Evolutionary conservation across 2,329 filamentous ascomycete genomes (phyloP).

Genomic region (Calonectria pseudoturangicola): DNA sequence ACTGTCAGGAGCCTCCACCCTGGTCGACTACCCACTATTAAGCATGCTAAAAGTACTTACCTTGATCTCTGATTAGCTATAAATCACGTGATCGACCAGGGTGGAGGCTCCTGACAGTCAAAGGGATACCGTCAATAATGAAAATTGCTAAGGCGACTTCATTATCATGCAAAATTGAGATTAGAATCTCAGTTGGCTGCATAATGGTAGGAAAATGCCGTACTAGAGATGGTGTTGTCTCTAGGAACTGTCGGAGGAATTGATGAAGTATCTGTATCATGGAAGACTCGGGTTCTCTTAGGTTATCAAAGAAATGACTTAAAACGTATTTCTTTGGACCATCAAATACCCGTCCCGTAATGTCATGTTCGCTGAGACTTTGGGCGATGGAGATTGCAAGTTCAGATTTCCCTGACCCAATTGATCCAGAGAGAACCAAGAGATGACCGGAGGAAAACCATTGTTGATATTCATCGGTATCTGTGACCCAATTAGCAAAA

Average conservation of each 20-base stretch:
- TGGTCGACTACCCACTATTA: no score
- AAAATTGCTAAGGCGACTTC: not conserved
- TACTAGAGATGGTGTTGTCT: not conserved
- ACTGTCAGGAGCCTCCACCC: no score
- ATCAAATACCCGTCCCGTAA: not conserved
- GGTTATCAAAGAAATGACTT: not conserved
- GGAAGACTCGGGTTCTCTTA: not conserved
- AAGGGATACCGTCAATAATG: not conserved
- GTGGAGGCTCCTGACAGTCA: no score
- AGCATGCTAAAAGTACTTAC: no score
- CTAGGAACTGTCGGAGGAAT: not conserved
- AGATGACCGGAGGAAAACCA: not conserved
- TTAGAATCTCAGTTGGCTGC: not conserved
- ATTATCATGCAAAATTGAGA: not conserved
- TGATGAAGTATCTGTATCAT: not conserved
- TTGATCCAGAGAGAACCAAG: not conserved
- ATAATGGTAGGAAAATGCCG: not conserved
- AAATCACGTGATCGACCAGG: no score
- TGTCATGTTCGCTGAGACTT: not conserved
- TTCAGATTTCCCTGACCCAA: not conserved
- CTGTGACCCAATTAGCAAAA: not conserved
- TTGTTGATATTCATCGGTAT: not conserved
- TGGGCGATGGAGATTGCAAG: not conserved
- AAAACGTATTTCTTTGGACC: not conserved
- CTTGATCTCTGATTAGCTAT: no score